A percentile compares a stretch with the other conserved stretches of the same genome.
Conservation (phyloP, 257 asterid genomes). For the Solanum virginianum region DNA sequence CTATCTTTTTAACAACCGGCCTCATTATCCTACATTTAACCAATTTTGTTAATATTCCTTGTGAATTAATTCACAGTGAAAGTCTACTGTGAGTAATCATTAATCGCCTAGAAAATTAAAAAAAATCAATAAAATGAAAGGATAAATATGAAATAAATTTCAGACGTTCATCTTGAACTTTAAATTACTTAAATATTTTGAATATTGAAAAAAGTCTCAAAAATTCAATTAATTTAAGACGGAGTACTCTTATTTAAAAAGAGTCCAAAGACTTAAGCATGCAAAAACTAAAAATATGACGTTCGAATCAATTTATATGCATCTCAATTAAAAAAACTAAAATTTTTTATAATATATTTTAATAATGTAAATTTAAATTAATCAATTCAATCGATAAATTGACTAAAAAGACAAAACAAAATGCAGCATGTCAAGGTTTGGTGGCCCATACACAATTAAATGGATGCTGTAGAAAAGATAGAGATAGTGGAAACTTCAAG, state of each 20-base stretch:
- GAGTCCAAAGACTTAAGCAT: not conserved
- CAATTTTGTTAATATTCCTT: not conserved
- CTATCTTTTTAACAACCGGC: not conserved
- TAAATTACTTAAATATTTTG: too few relatives aligned
- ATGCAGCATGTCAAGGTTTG: not conserved
- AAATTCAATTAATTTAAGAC: too few relatives aligned
- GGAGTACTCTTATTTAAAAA: not conserved
- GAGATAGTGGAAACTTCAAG: not conserved
- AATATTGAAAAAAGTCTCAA: too few relatives aligned
- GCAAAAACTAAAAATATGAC: too few relatives aligned
- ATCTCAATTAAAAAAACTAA: not conserved
- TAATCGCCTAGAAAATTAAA: not conserved
- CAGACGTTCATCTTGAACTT: too few relatives aligned
- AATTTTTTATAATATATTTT: not conserved
- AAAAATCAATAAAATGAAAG: too few relatives aligned
- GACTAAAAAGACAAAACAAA: not conserved
- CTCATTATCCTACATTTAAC: not conserved
- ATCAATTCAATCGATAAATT: not conserved
- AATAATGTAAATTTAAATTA: not conserved
- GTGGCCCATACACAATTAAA: not conserved
- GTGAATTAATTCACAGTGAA: not conserved
- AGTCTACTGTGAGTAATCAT: not conserved
- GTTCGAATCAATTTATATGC: not conserved
- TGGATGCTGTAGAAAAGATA: not conserved
- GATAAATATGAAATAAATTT: too few relatives aligned